A percentile compares a stretch with the other conserved stretches of the same genome.
phyloP scores from a whole-genome alignment of 805 yeast species.

The Zygoascus ofunaensis region DNA sequence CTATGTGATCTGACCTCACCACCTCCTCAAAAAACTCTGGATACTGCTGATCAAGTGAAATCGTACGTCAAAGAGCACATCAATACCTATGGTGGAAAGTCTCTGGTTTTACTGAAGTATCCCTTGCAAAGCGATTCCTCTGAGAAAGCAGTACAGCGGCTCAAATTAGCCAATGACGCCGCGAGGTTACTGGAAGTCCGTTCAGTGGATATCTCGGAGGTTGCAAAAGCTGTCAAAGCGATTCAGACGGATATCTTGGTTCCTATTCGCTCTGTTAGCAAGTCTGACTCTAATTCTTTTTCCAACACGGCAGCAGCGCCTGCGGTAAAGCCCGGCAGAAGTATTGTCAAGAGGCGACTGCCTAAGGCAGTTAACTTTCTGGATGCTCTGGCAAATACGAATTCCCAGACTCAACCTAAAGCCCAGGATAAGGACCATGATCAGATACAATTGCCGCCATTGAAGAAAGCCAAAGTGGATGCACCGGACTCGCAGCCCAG shows the following conservation, averaged over 20 bases:
- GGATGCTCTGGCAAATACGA: background rate
- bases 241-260: background rate
- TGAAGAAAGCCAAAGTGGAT: too few species aligned
- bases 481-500: too few species aligned
- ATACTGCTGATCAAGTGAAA: background rate
- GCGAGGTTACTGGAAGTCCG: slow-evolving; percentile 18
- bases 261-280: background rate
- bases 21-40: background rate
- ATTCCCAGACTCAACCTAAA: too few species aligned
- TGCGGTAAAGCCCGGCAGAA: background rate
- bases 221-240: slow-evolving; percentile 22
- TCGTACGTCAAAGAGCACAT: background rate
- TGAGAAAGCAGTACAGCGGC: background rate
- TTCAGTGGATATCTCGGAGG: slow-evolving; percentile 23
- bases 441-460: too few species aligned
- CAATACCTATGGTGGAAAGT: background rate
- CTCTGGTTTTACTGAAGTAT: background rate
- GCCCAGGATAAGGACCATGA: too few species aligned
- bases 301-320: background rate
- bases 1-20: background rate
- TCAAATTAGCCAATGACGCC: slow-evolving; percentile 13
- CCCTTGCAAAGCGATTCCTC: background rate
- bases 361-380: slow-evolving; percentile 3
- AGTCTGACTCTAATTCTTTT: background rate
- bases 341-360: background rate